Conservation (phyloP, 2,329 filamentous ascomycete species). For the Fusarium foetens region DNA sequence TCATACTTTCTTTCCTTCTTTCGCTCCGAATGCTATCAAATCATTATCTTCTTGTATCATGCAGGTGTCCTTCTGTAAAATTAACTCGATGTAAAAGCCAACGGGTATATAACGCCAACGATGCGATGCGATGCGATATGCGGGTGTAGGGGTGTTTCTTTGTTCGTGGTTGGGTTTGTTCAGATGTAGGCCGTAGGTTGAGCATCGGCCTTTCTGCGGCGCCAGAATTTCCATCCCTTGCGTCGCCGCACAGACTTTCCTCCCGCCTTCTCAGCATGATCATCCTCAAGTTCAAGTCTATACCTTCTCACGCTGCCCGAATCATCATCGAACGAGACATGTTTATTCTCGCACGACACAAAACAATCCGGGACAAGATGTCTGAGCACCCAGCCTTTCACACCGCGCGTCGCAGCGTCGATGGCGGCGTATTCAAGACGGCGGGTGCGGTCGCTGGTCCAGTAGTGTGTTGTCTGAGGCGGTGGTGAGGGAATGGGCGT, state of each 20-base stretch:
- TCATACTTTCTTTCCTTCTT: constrained; percentile 37
- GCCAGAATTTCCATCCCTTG: constrained; percentile 46
- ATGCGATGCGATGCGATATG: constrained; percentile 45
- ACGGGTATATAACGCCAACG: constrained; percentile 52
- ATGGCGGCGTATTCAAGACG: constrained; percentile 74
- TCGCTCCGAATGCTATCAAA: constrained; percentile 39
- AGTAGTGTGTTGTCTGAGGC: constrained; percentile 72
- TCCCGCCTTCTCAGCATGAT: constrained; percentile 45
- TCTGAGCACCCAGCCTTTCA: constrained; percentile 69
- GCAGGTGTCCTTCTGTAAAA: constrained; percentile 19
- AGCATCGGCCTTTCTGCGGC: constrained; percentile 41
- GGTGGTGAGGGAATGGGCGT: constrained; percentile 54
- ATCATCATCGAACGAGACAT: constrained; percentile 69
- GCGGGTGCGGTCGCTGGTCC: constrained; percentile 72
- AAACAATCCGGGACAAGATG: constrained; percentile 71
- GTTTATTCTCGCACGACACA: constrained; percentile 59
- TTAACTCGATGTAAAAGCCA: constrained; percentile 39
- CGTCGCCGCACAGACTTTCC: constrained; percentile 28
- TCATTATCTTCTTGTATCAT: constrained; percentile 44
- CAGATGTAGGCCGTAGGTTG: constrained; percentile 27
- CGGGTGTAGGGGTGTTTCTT: not conserved
- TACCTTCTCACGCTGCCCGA: constrained; percentile 71
- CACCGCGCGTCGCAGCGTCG: constrained; percentile 68
- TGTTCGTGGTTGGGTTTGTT: not conserved
- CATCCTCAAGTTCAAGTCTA: constrained; percentile 65